These are phyloP conservation scores for Solanum lignicaule DNA, from an alignment of 257 asterid genomes.

Conservation along the genomic window DNA sequence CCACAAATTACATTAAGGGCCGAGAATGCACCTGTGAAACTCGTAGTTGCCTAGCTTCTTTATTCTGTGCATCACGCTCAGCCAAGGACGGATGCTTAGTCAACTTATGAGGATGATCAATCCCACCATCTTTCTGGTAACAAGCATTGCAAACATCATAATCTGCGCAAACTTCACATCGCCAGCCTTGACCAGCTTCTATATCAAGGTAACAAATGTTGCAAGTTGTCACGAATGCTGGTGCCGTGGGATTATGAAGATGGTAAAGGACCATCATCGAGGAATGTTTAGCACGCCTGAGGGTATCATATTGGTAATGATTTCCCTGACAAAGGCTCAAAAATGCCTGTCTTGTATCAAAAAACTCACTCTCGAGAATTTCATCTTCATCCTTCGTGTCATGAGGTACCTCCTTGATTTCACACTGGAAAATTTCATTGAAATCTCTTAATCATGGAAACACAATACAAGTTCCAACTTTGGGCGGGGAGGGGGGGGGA, in stretches of 20 bases:
- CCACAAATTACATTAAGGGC: neutral
- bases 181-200: slow-evolving; percentile 99
- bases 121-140: slow-evolving; percentile 75
- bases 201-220: slow-evolving; percentile 63
- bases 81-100: slow-evolving; percentile 66
- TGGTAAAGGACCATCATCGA: slow-evolving; percentile 98
- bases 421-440: slow-evolving; percentile 43
- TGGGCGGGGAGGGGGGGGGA: neutral
- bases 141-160: slow-evolving; percentile 86
- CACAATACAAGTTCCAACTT: neutral
- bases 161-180: slow-evolving; percentile 91
- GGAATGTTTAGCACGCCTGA: slow-evolving; percentile 96
- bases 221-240: slow-evolving; percentile 80
- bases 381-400: slow-evolving; percentile 89
- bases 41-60: slow-evolving; percentile 84
- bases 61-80: slow-evolving; percentile 84
- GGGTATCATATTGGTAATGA: slow-evolving; percentile 96
- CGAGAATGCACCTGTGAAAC: slow-evolving; percentile 57
- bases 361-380: slow-evolving; percentile 91
- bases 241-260: slow-evolving; percentile 98
- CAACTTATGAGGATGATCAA: slow-evolving; percentile 79
- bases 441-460: slow-evolving; percentile 8
- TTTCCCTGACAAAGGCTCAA: slow-evolving; percentile 97
- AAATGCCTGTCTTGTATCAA: slow-evolving; percentile 98
- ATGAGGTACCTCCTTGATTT: slow-evolving; percentile 48